These are phyloP conservation scores for Vitis hybrid DNA, from an alignment of 177 flowering plant genomes.

Conservation along the genomic window DNA sequence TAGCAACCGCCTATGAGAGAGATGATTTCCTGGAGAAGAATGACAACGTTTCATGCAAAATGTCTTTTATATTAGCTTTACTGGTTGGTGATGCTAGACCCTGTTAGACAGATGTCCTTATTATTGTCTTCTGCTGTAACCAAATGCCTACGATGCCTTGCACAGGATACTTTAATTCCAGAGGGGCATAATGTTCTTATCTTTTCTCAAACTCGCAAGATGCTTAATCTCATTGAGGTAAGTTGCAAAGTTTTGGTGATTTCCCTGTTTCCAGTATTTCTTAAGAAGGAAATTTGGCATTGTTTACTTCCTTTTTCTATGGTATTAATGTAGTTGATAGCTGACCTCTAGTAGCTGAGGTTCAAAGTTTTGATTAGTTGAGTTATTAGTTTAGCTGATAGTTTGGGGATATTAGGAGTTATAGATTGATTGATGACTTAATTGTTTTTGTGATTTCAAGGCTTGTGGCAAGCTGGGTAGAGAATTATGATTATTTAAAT, in stretches of 20 bases:
- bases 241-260: constrained; percentile 1
- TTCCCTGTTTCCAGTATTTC: not conserved
- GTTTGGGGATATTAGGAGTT: too few species aligned
- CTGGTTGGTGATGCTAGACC: constrained; percentile 55
- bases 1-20: constrained; percentile 58
- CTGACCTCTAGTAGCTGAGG: too few species aligned
- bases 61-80: constrained; percentile 75
- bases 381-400: too few species aligned
- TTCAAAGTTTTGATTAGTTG: too few species aligned
- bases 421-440: too few species aligned
- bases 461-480: too few species aligned
- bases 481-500: too few species aligned
- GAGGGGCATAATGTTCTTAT: constrained; percentile 84
- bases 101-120: not conserved
- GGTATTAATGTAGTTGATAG: too few species aligned
- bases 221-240: constrained; percentile 94
- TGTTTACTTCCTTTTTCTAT: not conserved
- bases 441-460: too few species aligned
- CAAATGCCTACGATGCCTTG: constrained; percentile 2
- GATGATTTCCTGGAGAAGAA: constrained; percentile 44
- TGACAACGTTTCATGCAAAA: constrained; percentile 82
- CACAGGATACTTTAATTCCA: constrained; percentile 73
- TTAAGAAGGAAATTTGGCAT: not conserved
- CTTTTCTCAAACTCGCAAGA: constrained; percentile 96
- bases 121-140: not conserved